phyloP scores from a whole-genome alignment of 2,329 filamentous ascomycete genomes.

The Cytospora piceicola region DNA sequence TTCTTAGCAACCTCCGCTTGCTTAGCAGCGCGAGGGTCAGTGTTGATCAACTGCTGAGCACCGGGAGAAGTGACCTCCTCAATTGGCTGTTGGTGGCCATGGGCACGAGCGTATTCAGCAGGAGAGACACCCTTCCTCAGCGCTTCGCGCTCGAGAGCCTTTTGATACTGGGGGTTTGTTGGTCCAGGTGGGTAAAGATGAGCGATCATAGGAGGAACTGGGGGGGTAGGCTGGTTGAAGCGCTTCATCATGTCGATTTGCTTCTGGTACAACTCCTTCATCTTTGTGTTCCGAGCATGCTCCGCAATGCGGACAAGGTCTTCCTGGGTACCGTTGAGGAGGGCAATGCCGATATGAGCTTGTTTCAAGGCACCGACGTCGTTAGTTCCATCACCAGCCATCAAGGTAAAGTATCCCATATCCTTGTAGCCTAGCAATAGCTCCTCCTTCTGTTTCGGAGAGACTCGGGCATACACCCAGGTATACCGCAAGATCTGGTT shows the following conservation, averaged over 20 bases:
- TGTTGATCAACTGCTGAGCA: constrained; percentile 62
- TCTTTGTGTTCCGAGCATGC: constrained; percentile 90
- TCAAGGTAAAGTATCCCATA: constrained; percentile 95
- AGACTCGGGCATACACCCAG: constrained; percentile 98
- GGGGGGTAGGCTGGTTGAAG: constrained; percentile 93
- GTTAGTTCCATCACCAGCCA: constrained; percentile 98
- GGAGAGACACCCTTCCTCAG: constrained; percentile 73
- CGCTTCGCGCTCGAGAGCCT: constrained; percentile 86
- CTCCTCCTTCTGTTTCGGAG: constrained; percentile 98
- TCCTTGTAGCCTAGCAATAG: constrained; percentile 97
- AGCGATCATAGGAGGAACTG: constrained; percentile 88
- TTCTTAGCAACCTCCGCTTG: constrained; percentile 70
- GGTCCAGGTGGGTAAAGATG: constrained; percentile 93
- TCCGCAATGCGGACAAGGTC: constrained; percentile 91
- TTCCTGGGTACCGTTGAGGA: constrained; percentile 91
- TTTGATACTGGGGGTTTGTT: constrained; percentile 89
- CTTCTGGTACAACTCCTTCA: constrained; percentile 99
- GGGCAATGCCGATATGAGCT: constrained; percentile 93
- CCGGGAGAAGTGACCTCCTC: constrained; percentile 70
- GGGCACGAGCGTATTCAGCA: constrained; percentile 58
- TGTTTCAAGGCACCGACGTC: constrained; percentile 98
- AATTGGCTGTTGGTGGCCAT: constrained; percentile 55
- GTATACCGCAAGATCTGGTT: constrained; percentile 80
- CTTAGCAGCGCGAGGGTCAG: constrained; percentile 59
- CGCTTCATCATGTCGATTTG: constrained; percentile 88